These are phyloP conservation scores for Oryza longistaminata DNA, from an alignment of 176 grass and related monocot species.

Conservation along the genomic window DNA sequence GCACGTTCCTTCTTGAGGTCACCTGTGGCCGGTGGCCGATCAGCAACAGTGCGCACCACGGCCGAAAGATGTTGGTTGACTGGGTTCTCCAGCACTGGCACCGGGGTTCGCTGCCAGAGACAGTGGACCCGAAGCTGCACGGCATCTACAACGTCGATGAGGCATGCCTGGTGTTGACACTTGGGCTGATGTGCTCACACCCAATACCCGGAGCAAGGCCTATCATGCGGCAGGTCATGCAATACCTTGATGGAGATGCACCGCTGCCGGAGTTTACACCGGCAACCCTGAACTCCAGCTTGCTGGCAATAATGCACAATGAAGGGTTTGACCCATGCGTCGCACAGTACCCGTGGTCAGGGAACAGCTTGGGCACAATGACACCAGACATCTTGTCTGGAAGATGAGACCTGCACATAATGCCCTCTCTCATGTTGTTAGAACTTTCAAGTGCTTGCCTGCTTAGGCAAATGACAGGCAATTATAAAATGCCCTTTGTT, in stretches of 20 bases:
- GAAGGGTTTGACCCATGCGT: not conserved
- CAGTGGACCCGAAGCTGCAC: constrained; percentile 20
- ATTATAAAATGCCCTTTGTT: not conserved
- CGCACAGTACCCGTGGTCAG: not conserved
- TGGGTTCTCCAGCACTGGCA: constrained; percentile 32
- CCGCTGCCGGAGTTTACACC: constrained; percentile 14
- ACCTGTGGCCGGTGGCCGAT: constrained; percentile 49
- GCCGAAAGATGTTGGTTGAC: constrained; percentile 18
- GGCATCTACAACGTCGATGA: not conserved
- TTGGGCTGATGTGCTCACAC: constrained; percentile 46
- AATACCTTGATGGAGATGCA: constrained; percentile 39
- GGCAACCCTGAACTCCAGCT: not conserved
- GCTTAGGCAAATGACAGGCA: too few species aligned
- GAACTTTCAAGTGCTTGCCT: not conserved
- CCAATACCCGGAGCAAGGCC: constrained; percentile 21
- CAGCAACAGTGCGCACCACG: not conserved
- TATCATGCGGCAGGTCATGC: constrained; percentile 33
- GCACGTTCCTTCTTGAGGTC: constrained; percentile 55
- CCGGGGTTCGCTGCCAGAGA: not conserved
- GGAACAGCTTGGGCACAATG: not conserved
- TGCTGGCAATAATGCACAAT: not conserved
- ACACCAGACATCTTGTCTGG: constrained; percentile 1
- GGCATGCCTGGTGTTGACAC: not conserved
- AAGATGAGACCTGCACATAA: not conserved
- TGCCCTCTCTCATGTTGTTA: not conserved